These are phyloP conservation scores for Diversispora eburnea DNA, from an alignment of 192 early-diverging fungal species.

Conservation along the genomic window DNA sequence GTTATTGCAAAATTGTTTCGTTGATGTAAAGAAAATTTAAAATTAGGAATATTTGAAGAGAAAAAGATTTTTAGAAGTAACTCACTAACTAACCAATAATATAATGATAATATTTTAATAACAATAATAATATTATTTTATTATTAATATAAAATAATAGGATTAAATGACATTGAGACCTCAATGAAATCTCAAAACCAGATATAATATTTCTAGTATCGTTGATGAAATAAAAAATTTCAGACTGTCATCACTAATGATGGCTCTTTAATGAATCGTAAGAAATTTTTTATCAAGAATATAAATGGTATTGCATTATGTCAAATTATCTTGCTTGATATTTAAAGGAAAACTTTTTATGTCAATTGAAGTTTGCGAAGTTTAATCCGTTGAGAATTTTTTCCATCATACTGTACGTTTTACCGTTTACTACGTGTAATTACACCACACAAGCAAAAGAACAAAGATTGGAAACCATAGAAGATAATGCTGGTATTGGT, in stretches of 20 bases:
- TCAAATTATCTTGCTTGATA: conserved; percentile 77
- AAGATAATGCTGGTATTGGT: background rate
- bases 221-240: conserved; percentile 55
- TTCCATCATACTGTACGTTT: background rate
- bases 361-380: conserved; percentile 88
- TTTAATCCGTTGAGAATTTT: conserved; percentile 45
- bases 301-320: conserved; percentile 68
- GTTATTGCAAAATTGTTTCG: background rate
- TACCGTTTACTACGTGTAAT: background rate
- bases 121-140: too few relatives aligned
- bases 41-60: background rate
- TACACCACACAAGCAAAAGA: background rate
- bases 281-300: conserved; percentile 70
- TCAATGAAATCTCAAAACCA: conserved; percentile 55
- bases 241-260: conserved; percentile 66
- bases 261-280: conserved; percentile 57
- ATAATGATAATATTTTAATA: too few relatives aligned
- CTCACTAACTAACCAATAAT: too few relatives aligned
- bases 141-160: background rate
- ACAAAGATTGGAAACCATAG: too few relatives aligned
- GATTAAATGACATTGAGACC: conserved; percentile 40
- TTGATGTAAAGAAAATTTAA: background rate
- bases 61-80: background rate
- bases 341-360: conserved; percentile 66
- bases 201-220: conserved; percentile 66